These are phyloP conservation scores for Rhizopus microsporus DNA, from an alignment of 371 early-diverging fungal genomes.

Conservation along the genomic window DNA sequence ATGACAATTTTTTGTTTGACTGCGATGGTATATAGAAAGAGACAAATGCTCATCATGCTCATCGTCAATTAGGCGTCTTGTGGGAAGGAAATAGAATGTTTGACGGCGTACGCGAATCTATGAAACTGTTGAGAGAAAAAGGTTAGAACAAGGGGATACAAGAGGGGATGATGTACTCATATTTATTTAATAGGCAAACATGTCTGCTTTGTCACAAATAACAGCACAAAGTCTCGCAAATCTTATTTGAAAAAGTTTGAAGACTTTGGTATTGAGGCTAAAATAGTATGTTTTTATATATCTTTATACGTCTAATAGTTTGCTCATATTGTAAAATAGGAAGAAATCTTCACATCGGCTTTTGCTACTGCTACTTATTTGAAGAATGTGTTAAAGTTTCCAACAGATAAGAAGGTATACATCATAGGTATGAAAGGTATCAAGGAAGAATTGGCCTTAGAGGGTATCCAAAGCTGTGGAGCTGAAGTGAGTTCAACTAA, in stretches of 20 bases:
- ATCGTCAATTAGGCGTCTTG: slow-evolving; percentile 73
- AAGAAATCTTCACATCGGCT: slow-evolving; percentile 94
- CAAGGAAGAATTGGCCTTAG: slow-evolving; percentile 76
- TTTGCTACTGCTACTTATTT: slow-evolving; percentile 95
- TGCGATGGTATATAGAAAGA: slow-evolving; percentile 80
- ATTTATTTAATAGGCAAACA: slow-evolving; percentile 65
- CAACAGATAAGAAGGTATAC: slow-evolving; percentile 85
- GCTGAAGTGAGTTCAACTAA: slow-evolving; percentile 49
- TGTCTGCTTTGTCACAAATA: slow-evolving; percentile 94
- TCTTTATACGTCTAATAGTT: not conserved
- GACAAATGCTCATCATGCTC: not conserved
- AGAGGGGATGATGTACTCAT: slow-evolving; percentile 1
- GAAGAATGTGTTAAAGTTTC: slow-evolving; percentile 75
- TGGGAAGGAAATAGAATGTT: slow-evolving; percentile 83
- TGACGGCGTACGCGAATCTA: slow-evolving; percentile 67
- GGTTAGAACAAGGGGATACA: slow-evolving; percentile 44
- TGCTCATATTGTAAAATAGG: slow-evolving; percentile 38
- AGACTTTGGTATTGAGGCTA: slow-evolving; percentile 74
- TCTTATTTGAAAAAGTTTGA: slow-evolving; percentile 83
- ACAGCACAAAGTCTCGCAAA: slow-evolving; percentile 87
- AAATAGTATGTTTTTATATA: slow-evolving; percentile 44
- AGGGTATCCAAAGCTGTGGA: slow-evolving; percentile 69
- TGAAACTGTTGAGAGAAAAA: slow-evolving; percentile 67
- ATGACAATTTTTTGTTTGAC: slow-evolving; percentile 94
- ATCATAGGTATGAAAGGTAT: slow-evolving; percentile 92